These are phyloP conservation scores for Paramecium pentaurelia DNA, from an alignment of 73 alveolate species.

Conservation along the genomic window DNA sequence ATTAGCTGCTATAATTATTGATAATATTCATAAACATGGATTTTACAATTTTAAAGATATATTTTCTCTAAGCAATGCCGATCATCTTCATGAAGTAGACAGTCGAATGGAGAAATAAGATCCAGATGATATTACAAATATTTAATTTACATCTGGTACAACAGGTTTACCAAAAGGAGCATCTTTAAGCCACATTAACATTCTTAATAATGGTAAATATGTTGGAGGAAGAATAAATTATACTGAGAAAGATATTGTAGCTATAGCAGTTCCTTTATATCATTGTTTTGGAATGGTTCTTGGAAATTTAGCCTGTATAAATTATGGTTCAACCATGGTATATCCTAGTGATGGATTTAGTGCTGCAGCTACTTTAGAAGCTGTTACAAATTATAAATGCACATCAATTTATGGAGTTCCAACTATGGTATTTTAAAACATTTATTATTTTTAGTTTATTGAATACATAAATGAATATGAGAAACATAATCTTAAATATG, in stretches of 20 bases:
- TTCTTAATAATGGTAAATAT: slow-evolving; percentile 72
- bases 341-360: slow-evolving; percentile 79
- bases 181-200: slow-evolving; percentile 68
- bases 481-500: slow-evolving; percentile 15
- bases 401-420: slow-evolving; percentile 86
- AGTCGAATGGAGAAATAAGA: slow-evolving; percentile 41
- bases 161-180: slow-evolving; percentile 89
- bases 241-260: slow-evolving; percentile 60
- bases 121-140: slow-evolving; percentile 76
- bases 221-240: slow-evolving; percentile 66
- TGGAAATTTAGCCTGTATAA: slow-evolving; percentile 77
- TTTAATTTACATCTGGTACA: slow-evolving; percentile 89
- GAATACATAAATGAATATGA: slow-evolving; percentile 67
- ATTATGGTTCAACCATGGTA: slow-evolving; percentile 75
- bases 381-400: slow-evolving; percentile 62
- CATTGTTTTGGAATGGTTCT: slow-evolving; percentile 92
- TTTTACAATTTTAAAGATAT: slow-evolving; percentile 72
- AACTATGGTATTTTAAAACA: slow-evolving; percentile 60
- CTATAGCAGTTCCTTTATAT: slow-evolving; percentile 81
- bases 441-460: slow-evolving; percentile 59
- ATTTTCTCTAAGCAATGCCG: background rate
- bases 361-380: slow-evolving; percentile 67
- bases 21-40: slow-evolving; percentile 66
- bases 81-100: slow-evolving; percentile 51
- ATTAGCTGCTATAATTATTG: slow-evolving; percentile 50